Evolutionary conservation across 768 basidiomycete genomes (phyloP).

Genomic region (Leccinum obscurum): DNA sequence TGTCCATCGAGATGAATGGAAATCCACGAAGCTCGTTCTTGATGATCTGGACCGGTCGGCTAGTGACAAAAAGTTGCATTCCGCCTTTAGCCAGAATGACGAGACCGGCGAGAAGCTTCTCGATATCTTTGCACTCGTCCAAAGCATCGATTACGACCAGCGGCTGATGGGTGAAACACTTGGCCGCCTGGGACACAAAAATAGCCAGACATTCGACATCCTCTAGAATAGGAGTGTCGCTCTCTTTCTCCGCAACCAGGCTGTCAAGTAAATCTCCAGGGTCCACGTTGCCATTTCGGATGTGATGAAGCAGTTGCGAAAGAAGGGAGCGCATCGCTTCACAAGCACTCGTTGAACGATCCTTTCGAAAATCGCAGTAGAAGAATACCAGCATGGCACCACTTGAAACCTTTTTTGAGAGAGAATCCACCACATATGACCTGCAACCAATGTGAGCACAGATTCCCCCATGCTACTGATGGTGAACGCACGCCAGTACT

Average conservation of each 20-base stretch:
- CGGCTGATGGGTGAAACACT: neutral
- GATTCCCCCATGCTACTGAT: too few relatives aligned
- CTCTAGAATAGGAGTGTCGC: neutral
- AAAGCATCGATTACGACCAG: conserved; percentile 20
- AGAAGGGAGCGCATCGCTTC: conserved; percentile 21
- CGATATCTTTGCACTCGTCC: conserved; percentile 18
- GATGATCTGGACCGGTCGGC: conserved; percentile 16
- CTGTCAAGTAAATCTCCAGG: neutral
- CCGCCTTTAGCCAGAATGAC: neutral
- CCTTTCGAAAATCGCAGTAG: conserved; percentile 21
- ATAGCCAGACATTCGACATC: conserved; percentile 3
- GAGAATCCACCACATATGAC: conserved; percentile 10
- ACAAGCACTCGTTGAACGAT: conserved; percentile 2
- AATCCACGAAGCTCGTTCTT: conserved; percentile 3
- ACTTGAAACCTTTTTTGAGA: neutral
- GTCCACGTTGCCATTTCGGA: neutral
- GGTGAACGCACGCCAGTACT: conserved; percentile 14
- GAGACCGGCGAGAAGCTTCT: conserved; percentile 13
- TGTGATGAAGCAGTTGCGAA: conserved; percentile 12
- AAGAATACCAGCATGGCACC: conserved; percentile 10
- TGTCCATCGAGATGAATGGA: conserved; percentile 13
- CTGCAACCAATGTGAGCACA: neutral
- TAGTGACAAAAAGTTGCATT: conserved; percentile 18
- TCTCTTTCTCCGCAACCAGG: conserved; percentile 3
- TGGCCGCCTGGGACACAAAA: conserved; percentile 2